Evolutionary conservation across 2,329 filamentous ascomycete genomes (phyloP).

Genomic region (Arachnomyces sp.): DNA sequence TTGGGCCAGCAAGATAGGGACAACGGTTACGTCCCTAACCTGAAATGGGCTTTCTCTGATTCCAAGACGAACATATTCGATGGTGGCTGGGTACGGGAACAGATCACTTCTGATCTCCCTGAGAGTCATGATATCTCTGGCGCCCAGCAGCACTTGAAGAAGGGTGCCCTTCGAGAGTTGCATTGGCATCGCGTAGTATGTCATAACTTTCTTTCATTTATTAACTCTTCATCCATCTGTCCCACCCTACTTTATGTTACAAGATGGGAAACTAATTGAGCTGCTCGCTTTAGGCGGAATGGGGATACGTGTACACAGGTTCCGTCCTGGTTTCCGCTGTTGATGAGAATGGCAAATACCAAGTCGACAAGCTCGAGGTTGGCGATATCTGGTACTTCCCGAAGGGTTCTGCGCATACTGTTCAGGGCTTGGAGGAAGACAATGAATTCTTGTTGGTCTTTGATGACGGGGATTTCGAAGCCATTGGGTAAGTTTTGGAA

Average conservation of each 20-base stretch:
- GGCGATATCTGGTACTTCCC: conserved; percentile 65
- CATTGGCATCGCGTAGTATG: conserved; percentile 62
- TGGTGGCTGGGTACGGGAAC: conserved; percentile 60
- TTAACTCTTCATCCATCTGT: background rate
- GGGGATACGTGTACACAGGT: conserved; percentile 57
- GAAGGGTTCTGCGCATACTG: conserved; percentile 56
- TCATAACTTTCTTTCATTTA: conserved; percentile 7
- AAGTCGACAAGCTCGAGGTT: conserved; percentile 49
- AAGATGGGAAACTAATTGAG: no score
- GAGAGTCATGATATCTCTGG: conserved; percentile 59
- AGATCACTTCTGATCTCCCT: conserved; percentile 60
- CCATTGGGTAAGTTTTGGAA: conserved; percentile 42
- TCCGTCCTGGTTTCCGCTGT: conserved; percentile 54
- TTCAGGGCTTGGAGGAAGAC: conserved; percentile 57
- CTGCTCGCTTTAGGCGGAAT: conserved; percentile 49
- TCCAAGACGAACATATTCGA: conserved; percentile 56
- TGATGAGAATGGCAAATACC: conserved; percentile 53
- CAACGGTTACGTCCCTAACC: conserved; percentile 55
- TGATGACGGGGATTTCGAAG: conserved; percentile 60
- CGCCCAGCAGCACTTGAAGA: conserved; percentile 61
- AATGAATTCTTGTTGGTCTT: conserved; percentile 62
- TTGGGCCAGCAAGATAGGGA: conserved; percentile 57
- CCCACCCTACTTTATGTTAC: conserved; percentile 1
- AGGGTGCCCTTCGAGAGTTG: conserved; percentile 58
- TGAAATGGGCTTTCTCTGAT: conserved; percentile 64